A percentile compares a stretch with the other conserved stretches of the same genome.
These are phyloP conservation scores for Mucor mucedo DNA, from an alignment of 371 early-diverging fungal genomes.

Conservation along the genomic window DNA sequence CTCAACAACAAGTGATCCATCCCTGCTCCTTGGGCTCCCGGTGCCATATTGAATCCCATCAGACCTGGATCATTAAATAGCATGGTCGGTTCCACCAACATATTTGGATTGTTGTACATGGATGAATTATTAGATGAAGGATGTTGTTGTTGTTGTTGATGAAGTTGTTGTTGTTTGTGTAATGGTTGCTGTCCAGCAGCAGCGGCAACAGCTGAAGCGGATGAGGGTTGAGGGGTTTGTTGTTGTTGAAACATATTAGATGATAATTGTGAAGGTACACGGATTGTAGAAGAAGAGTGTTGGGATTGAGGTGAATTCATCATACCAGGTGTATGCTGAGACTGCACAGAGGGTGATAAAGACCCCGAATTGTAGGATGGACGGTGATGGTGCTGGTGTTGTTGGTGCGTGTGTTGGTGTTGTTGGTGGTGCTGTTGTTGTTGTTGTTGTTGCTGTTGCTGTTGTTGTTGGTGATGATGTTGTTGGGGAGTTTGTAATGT, in stretches of 20 bases:
- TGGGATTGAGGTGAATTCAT: constrained; percentile 35
- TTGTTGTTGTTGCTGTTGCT: constrained; percentile 38
- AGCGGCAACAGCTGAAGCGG: constrained; percentile 19
- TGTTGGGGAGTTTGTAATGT: background rate
- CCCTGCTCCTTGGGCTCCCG: constrained; percentile 3
- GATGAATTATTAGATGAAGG: background rate
- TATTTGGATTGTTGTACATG: constrained; percentile 21
- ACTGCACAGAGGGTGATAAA: constrained; percentile 26
- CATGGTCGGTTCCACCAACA: constrained; percentile 34
- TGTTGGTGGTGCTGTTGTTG: constrained; percentile 15
- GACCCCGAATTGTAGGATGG: constrained; percentile 8
- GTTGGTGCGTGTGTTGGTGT: constrained; percentile 6
- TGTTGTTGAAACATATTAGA: constrained; percentile 27
- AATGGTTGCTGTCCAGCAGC: constrained; percentile 21
- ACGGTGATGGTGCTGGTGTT: constrained; percentile 23
- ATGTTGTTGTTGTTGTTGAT: constrained; percentile 21
- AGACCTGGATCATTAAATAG: constrained; percentile 33
- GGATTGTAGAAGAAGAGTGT: constrained; percentile 19
- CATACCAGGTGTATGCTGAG: constrained; percentile 23
- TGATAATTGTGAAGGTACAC: constrained; percentile 27
- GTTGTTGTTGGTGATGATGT: constrained; percentile 34
- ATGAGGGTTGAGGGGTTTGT: constrained; percentile 18
- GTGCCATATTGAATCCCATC: constrained; percentile 24
- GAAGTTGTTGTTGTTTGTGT: constrained; percentile 13
- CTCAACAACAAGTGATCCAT: constrained; percentile 38